Base-by-base conservation (phyloP, 768 basidiomycete genomes). In the Cyclocybe aegerita region DNA sequence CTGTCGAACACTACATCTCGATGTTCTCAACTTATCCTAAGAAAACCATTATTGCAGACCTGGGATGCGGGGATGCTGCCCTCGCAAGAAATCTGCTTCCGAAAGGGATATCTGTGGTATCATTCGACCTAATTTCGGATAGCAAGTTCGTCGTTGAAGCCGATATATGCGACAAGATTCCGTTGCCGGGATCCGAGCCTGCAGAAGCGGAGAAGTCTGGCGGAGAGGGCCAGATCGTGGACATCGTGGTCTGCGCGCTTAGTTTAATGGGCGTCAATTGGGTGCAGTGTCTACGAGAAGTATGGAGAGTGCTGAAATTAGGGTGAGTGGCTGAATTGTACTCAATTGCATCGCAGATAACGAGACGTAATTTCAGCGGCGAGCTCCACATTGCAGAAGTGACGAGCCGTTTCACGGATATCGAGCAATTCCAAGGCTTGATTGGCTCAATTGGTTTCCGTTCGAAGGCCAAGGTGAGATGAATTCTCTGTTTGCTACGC, bases 231-330 rank as follows among this genome's bases (percentile, higher is more conserved):
- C 86, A 91, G 55, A 67, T 98, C 2, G 91, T 93, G 2, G 95
- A 99, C 64, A 85, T 93, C 5, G 93, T 84, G 6, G 86, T 98
- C 16, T 98, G 93, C 65, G 91, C 95, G 16, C 77, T 99, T 56
- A 98, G 95, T 62, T 75, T 99, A 55, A 99, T 99, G 97, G 90
- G 91, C 31, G 89, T 85, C 11, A 98, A 99, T 64, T 99, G 97
- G 97, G 80, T 90, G n/a, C 78, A 77, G 39, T 92, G 92, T 60
- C 78, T 98, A 23, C 78, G 88, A 23, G 95, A 99, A 66, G 88
- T 90, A 7, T 90, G 91, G 83, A 77, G 97, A 57, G 81, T 98
- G 36, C 73, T 98, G 35, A 88, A 85, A 66, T 68, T 80, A n/a
- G 81, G 80, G 96, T 96, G 59, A 60, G 87, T 73, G n/a, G 48